Conservation (phyloP, 768 basidiomycete species). For the Auriscalpium vulgare region DNA sequence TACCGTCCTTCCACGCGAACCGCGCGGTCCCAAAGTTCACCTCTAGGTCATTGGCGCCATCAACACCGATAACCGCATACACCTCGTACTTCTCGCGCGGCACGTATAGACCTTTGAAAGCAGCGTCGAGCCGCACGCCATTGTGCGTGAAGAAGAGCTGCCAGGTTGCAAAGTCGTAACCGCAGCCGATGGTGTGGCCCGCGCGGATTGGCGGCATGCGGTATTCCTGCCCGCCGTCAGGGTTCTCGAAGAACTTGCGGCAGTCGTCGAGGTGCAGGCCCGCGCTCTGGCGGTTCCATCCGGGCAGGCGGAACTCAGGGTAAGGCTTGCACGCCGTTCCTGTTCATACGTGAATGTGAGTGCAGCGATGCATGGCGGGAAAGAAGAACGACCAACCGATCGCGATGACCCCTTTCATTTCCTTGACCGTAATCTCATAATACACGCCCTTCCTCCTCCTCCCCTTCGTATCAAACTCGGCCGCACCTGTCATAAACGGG, state of each 20-base stretch:
- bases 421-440: constrained; percentile 49
- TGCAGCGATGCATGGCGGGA: constrained; percentile 3
- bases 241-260: constrained; percentile 66
- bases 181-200: constrained; percentile 55
- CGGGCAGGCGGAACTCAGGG: constrained; percentile 57
- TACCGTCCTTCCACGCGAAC: constrained; percentile 57
- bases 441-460: constrained; percentile 51
- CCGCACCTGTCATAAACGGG: constrained; percentile 41
- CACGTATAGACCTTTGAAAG: constrained; percentile 53
- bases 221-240: constrained; percentile 57
- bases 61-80: constrained; percentile 57
- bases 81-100: constrained; percentile 46
- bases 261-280: constrained; percentile 65
- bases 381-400: constrained; percentile 34
- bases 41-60: constrained; percentile 43
- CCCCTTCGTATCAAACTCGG: constrained; percentile 47
- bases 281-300: constrained; percentile 62
- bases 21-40: constrained; percentile 60
- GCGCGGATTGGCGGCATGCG: constrained; percentile 26
- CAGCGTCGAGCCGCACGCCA: constrained; percentile 44
- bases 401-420: constrained; percentile 53
- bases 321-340: constrained; percentile 62
- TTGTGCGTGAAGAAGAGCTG: constrained; percentile 61
- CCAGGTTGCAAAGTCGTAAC: constrained; percentile 47
- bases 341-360: constrained; percentile 16